phyloP scores from a whole-genome alignment of 306 rosid genomes.

The Cicer pinnatifidum region DNA sequence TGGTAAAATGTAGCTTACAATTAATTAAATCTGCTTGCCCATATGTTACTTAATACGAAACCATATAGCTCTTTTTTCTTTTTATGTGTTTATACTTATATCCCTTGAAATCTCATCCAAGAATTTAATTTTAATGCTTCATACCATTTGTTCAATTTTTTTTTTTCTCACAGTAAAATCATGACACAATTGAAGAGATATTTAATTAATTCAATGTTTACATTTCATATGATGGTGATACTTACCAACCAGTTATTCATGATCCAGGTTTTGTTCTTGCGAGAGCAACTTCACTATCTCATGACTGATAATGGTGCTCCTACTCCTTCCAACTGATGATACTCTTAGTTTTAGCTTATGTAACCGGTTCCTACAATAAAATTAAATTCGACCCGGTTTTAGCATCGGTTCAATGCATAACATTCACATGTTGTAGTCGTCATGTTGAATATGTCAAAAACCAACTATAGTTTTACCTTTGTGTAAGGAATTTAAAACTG shows the following conservation, averaged over 20 bases:
- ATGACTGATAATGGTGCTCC: slow-evolving; percentile 59
- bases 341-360: slow-evolving; percentile 14
- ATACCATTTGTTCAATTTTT: slow-evolving; percentile 7
- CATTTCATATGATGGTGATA: slow-evolving; percentile 11
- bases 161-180: neutral
- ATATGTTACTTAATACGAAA: neutral
- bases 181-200: slow-evolving; percentile 4
- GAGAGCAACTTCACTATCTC: slow-evolving; percentile 68
- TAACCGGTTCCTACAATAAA: slow-evolving; percentile 1
- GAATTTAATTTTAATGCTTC: neutral
- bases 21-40: slow-evolving; percentile 1
- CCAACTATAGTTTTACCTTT: slow-evolving; percentile 8
- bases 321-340: slow-evolving; percentile 41
- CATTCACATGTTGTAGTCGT: slow-evolving; percentile 15
- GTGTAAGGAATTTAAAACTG: slow-evolving; percentile 7
- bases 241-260: slow-evolving; percentile 9
- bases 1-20: slow-evolving; percentile 7
- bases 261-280: slow-evolving; percentile 74
- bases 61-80: slow-evolving; percentile 3
- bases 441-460: neutral
- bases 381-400: neutral
- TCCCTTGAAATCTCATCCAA: slow-evolving; percentile 28
- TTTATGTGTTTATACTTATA: neutral
- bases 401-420: slow-evolving; percentile 24
- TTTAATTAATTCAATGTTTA: neutral